Evolutionary conservation across 2,329 filamentous ascomycete genomes (phyloP).

Genomic region (Alternaria viburni): DNA sequence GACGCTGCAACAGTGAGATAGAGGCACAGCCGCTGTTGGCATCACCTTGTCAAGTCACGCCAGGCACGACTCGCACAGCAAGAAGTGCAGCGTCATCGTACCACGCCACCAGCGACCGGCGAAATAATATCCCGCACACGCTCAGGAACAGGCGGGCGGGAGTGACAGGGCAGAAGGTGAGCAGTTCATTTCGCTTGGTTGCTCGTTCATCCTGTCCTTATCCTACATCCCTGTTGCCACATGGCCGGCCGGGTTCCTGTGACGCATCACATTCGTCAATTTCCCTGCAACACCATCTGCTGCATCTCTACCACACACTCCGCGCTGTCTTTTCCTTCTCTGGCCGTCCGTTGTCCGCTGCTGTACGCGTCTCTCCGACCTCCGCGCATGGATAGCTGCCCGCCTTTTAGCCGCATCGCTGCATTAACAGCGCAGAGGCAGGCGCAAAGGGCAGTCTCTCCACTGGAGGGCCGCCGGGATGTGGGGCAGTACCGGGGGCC

Average conservation of each 20-base stretch:
- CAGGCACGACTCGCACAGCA: neutral
- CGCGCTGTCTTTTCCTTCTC: conserved; percentile 3
- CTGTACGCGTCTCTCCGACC: conserved; percentile 4
- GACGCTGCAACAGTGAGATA: conserved; percentile 10
- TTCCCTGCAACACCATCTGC: conserved; percentile 40
- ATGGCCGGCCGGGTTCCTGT: conserved; percentile 36
- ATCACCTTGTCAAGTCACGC: conserved; percentile 4
- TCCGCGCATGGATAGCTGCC: conserved; percentile 11
- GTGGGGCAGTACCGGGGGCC: conserved; percentile 25
- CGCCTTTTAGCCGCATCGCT: conserved; percentile 30
- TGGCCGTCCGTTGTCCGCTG: conserved; percentile 8
- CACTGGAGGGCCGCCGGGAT: conserved; percentile 25
- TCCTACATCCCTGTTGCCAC: conserved; percentile 40
- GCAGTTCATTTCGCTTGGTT: conserved; percentile 41
- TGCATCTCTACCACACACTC: conserved; percentile 22
- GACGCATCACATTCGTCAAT: conserved; percentile 36
- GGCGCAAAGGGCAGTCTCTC: conserved; percentile 22
- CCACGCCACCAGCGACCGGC: conserved; percentile 4
- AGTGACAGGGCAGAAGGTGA: conserved; percentile 39
- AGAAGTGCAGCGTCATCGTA: conserved; percentile 6
- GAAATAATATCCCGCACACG: conserved; percentile 3
- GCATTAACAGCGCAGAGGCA: conserved; percentile 29
- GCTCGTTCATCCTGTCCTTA: conserved; percentile 18
- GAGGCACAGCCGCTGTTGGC: conserved; percentile 1
- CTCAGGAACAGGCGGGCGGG: conserved; percentile 18